A percentile compares a stretch with the other conserved stretches of the same genome.
These are phyloP conservation scores for Epichloe typhina DNA, from an alignment of 2,329 filamentous ascomycete genomes.

Conservation along the genomic window DNA sequence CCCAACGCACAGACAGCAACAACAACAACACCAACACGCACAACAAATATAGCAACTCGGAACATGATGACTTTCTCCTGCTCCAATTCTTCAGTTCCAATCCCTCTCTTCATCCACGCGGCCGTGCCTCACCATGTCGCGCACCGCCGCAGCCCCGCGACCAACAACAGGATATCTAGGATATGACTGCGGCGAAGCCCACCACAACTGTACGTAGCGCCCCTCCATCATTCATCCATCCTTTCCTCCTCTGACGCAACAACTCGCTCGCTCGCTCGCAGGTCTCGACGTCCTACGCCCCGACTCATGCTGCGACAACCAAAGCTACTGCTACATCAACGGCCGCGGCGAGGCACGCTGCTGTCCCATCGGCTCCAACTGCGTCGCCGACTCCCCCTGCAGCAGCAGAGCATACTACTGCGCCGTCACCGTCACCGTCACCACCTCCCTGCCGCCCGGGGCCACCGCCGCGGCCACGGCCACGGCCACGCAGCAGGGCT, in stretches of 20 bases:
- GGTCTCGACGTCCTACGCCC: slow-evolving; percentile 28
- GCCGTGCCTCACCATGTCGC: not conserved
- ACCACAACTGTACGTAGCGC: slow-evolving; percentile 17
- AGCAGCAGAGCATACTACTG: slow-evolving; percentile 21
- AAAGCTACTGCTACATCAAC: slow-evolving; percentile 32
- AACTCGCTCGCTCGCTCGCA: slow-evolving; percentile 8
- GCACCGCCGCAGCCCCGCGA: not conserved
- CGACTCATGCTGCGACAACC: slow-evolving; percentile 29
- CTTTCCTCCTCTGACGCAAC: not conserved
- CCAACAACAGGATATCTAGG: not conserved
- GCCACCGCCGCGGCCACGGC: slow-evolving; percentile 2
- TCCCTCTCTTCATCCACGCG: no score
- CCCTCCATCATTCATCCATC: not conserved
- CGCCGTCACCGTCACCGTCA: slow-evolving; percentile 16
- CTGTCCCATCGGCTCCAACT: slow-evolving; percentile 30
- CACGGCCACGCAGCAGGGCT: slow-evolving; percentile 15
- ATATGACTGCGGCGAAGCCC: slow-evolving; percentile 13
- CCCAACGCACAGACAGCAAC: not conserved
- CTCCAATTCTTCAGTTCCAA: no score
- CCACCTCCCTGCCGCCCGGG: slow-evolving; percentile 10
- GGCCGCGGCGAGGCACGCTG: slow-evolving; percentile 20
- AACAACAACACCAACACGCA: no score
- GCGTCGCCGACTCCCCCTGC: slow-evolving; percentile 24
- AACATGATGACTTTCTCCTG: no score
- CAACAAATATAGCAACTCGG: no score